These are phyloP conservation scores for Artemisia tridentata DNA, from an alignment of 129 eudicot species.

Conservation along the genomic window DNA sequence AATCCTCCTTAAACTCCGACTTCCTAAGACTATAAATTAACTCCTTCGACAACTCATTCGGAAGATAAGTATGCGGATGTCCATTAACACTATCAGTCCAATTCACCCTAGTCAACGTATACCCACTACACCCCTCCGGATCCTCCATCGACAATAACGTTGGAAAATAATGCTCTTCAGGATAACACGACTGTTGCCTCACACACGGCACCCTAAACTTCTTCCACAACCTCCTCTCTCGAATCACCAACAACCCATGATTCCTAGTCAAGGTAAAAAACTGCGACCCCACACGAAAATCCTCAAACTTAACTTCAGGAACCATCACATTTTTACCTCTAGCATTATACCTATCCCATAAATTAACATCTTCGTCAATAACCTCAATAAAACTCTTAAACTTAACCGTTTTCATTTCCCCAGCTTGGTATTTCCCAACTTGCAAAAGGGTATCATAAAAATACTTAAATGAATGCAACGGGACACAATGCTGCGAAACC, in stretches of 20 bases:
- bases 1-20: constrained; percentile 46
- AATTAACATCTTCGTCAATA: constrained; percentile 34
- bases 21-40: constrained; percentile 59
- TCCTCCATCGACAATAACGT: constrained; percentile 77
- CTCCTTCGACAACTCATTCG: constrained; percentile 60
- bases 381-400: constrained; percentile 76
- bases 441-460: constrained; percentile 43
- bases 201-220: constrained; percentile 65
- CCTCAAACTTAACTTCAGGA: constrained; percentile 62
- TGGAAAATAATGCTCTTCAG: constrained; percentile 94
- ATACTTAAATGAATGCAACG: constrained; percentile 61
- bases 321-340: constrained; percentile 70
- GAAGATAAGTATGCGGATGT: constrained; percentile 77
- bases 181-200: constrained; percentile 67
- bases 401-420: constrained; percentile 19
- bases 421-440: constrained; percentile 19
- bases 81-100: constrained; percentile 81
- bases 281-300: constrained; percentile 80
- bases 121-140: constrained; percentile 57
- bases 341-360: constrained; percentile 71
- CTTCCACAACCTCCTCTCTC: constrained; percentile 74
- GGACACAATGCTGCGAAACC: constrained; percentile 76
- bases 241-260: constrained; percentile 59
- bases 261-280: constrained; percentile 59
- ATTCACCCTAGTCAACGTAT: constrained; percentile 74